Evolutionary conservation across 495 filamentous ascomycete species (phyloP), one percentile per base, ranked within the genome.

Genomic region (Copromyces sp.): DNA sequence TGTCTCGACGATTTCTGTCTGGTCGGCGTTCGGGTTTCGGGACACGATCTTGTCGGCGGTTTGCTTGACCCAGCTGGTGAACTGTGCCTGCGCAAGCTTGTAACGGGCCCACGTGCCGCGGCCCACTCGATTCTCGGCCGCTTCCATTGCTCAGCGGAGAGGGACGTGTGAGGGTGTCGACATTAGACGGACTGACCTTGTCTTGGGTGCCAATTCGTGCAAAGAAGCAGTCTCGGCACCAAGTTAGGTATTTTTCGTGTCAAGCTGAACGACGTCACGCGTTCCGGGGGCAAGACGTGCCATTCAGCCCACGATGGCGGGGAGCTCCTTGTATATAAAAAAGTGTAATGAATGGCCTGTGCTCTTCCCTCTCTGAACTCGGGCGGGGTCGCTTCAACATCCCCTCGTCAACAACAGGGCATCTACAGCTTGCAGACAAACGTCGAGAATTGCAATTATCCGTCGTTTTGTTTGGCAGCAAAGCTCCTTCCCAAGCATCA

Each of bases 51-150:
- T 78, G 71, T 76, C 71, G 12, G 73, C 75, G 17, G 76, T 76
- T 39, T 78, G 72, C 65, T 77, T 78, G 40, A 80, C 71, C 77
- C 79, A 81, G 59, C 71, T 75, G 4, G 73, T 77, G 47, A 81
- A 80, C n/a, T 79, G 77, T 8, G 75, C 74, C 69, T 81, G 76
- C 39, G 76, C 75, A 11, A 74, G 65, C 61, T 79, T 81, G 69
- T 77, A 80, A 37, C 77, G 70, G 8, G 44, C 70, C 74, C 72
- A 77, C 1, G 72, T 77, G 1, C 75, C 71, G 39, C 73, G 68
- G 69, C 74, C 69, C 35, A 70, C 72, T 47, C 32, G 69, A 35
- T 74, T 73, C 14, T 39, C 39, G 0, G 3, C 39, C 32, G 35
- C 17, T 29, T 39, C 35, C 32, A 65, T 41, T 0, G 8, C 65